Evolutionary conservation across 2,329 filamentous ascomycete species (phyloP), one percentile per base, ranked within the genome.

Genomic region (Paraphoma chrysanthemicola): DNA sequence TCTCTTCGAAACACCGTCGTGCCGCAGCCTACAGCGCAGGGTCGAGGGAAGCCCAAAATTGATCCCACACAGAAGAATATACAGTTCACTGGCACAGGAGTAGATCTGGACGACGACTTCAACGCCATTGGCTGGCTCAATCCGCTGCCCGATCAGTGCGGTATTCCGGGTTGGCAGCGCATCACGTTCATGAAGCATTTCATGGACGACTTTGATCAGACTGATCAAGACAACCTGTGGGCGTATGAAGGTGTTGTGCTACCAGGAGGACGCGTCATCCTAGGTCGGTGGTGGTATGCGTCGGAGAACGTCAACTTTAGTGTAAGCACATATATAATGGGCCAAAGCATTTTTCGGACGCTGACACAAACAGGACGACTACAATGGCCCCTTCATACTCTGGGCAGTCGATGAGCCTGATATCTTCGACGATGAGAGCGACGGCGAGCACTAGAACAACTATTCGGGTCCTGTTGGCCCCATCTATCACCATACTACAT

Each of bases 181-280:
- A 73, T 86, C 53, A 82, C 79, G 0, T 81, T 86, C 73, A 82
- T 86, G 78, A 84, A 83, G 67, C 82, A 83, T 60, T 81, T 77
- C 59, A 50, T 59, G 1, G 69, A 78, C 12, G 64, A 73, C 7
- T 54, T 72, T 8, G 58, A 73, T 0, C 53, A 72, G 3, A 18
- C 59, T 5, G 52, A 71, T 50, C 70, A 75, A 28, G 74, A 77
- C n/a, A 64, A 69, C 14, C 67, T 82, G 2, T 83, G 80, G 79
- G 80, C 79, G 1, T 82, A 82, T 39, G 81, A 83, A 63, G 81
- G 80, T 5, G 75, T 82, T 4, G 79, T 82, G 8, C 55, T 83
- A 18, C 81, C 81, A 0, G 81, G 81, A 12, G 79, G 77, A 3
- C 68, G 78, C 51, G 76, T 83, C 50, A 79, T 83, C 36, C 30